phyloP scores from a whole-genome alignment of 1,284 basidiomycete species.

The Athelia psychrophila region DNA sequence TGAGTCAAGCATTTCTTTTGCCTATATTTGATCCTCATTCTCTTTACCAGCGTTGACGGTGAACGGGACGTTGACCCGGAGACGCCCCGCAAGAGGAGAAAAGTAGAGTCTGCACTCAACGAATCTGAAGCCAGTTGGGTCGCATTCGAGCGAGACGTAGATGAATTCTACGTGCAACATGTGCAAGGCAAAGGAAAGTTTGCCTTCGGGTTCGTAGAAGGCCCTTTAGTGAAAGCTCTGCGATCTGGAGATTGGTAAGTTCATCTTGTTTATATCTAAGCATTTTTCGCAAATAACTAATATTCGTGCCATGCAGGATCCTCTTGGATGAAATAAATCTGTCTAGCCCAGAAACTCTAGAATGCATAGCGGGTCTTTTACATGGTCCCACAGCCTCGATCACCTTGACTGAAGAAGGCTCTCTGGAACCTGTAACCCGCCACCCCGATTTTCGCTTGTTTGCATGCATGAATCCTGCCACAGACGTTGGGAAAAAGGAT shows the following conservation, averaged over 20 bases:
- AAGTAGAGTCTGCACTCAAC: slow-evolving; percentile 48
- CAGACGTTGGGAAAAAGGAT: slow-evolving; percentile 98
- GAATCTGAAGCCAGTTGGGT: slow-evolving; percentile 65
- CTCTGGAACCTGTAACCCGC: slow-evolving; percentile 85
- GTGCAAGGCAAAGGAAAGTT: slow-evolving; percentile 84
- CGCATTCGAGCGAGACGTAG: slow-evolving; percentile 69
- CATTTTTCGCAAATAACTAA: neutral
- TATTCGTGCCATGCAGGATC: slow-evolving; percentile 53
- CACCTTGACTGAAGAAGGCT: slow-evolving; percentile 92
- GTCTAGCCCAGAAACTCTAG: slow-evolving; percentile 92
- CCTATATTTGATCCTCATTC: neutral
- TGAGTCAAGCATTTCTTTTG: slow-evolving; percentile 29
- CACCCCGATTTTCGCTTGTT: slow-evolving; percentile 97
- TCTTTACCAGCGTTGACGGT: slow-evolving; percentile 15
- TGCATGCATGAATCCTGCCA: slow-evolving; percentile 99
- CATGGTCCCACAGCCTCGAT: slow-evolving; percentile 87
- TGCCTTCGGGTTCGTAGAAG: slow-evolving; percentile 95
- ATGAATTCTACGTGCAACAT: slow-evolving; percentile 85
- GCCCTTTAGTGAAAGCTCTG: slow-evolving; percentile 92
- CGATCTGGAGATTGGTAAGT: slow-evolving; percentile 87
- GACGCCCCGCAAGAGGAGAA: slow-evolving; percentile 73
- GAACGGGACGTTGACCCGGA: slow-evolving; percentile 29
- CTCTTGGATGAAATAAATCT: slow-evolving; percentile 97
- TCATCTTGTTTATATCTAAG: neutral
- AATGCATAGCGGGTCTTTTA: slow-evolving; percentile 87